Base-by-base conservation (phyloP, 176 grass and related monocot genomes). In the Musa troglodytarum region DNA sequence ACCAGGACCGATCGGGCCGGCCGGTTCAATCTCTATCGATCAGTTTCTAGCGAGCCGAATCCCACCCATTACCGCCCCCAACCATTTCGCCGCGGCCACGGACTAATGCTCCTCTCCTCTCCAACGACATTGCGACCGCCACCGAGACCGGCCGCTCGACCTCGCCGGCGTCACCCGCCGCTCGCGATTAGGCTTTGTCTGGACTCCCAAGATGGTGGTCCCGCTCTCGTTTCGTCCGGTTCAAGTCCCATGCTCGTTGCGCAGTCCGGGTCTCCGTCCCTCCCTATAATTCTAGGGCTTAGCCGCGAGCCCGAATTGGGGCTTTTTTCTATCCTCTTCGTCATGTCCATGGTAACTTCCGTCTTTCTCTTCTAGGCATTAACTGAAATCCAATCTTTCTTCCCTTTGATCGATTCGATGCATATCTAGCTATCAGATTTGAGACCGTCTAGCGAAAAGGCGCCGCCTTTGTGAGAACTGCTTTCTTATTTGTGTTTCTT, bases 241-340 rank as follows among this genome's bases (percentile, higher is more conserved):
- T 65, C 49, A 58, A 53, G 23, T 17, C 20, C 61, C 17, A 8
- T 43, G 9, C 58, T 77, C 75, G 55, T 77, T 34, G 19, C 34
- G 10, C 59, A 64, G 43, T 77, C 49, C 4, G 22, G 34, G 24
- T n/a, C 59, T 22, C 34, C 75, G 5, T 49, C 75, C 34, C 11
- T 77, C 5, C 10, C 34, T 1, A 16, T 29, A 25, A 22, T 65
- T 64, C 59, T 53, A 77, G 59, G 59, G 59, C 43, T 63, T 4
- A 34, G 59, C 20, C 75, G 75, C 29, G 19, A 77, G 34, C 49
- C 75, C 9, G 75, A 77, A 29, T 2, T 77, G 29, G 75, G 75
- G 28, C 43, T 77, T 49, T 17, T 65, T 49, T 49, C 75, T 34
- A 34, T 77, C 13, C 57, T 77, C 12, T 77, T 77, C 75, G 58